These are phyloP conservation scores for Nepenthes alata DNA, from an alignment of 179 eudicot genomes.

Conservation along the genomic window DNA sequence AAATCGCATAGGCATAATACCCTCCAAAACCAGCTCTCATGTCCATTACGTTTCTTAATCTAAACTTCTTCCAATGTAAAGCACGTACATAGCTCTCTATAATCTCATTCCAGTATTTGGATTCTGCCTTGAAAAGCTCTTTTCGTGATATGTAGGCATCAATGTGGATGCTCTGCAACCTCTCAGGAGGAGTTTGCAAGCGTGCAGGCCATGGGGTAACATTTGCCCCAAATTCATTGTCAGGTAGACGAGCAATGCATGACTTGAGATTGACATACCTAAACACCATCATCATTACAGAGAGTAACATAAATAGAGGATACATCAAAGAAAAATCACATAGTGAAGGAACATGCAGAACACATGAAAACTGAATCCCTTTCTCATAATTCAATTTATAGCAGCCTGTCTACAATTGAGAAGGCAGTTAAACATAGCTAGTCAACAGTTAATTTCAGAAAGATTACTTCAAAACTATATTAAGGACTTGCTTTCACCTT, in stretches of 20 bases:
- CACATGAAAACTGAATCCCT: background rate
- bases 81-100: conserved; percentile 61
- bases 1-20: conserved; percentile 25
- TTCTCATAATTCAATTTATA: no score
- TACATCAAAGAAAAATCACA: background rate
- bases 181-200: conserved; percentile 62
- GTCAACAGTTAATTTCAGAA: no score
- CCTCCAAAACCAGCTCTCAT: conserved; percentile 99
- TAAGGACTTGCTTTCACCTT: no score
- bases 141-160: conserved; percentile 85
- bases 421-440: no score
- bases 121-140: conserved; percentile 85
- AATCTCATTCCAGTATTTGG: conserved; percentile 86
- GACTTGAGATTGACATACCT: conserved; percentile 81
- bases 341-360: background rate
- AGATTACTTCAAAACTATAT: no score
- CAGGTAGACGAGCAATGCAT: conserved; percentile 76
- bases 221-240: conserved; percentile 64
- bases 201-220: conserved; percentile 79
- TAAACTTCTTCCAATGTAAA: conserved; percentile 49
- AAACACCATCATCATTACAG: conserved; percentile 2
- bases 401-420: no score
- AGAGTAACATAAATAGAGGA: background rate
- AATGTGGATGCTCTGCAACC: conserved; percentile 77
- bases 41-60: conserved; percentile 80